These are phyloP conservation scores for Russula olivacea DNA, from an alignment of 768 basidiomycete species.

Conservation along the genomic window DNA sequence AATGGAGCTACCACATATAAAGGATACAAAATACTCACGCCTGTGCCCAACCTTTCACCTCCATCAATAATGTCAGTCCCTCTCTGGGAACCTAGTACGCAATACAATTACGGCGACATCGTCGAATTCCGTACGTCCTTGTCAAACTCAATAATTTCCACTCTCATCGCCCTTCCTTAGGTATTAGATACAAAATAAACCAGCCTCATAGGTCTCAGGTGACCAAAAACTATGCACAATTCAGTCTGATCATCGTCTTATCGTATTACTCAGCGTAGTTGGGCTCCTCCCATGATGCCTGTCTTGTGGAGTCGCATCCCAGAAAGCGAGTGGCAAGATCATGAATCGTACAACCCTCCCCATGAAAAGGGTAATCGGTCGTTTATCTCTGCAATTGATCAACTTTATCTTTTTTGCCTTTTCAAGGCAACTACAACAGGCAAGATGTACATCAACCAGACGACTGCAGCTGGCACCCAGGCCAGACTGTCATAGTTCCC, in stretches of 20 bases:
- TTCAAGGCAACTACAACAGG: slow-evolving; percentile 8
- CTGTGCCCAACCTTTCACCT: neutral
- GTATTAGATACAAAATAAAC: slow-evolving; percentile 58
- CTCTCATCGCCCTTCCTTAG: slow-evolving; percentile 31
- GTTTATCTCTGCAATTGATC: neutral
- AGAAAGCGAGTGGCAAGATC: slow-evolving; percentile 27
- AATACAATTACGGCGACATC: slow-evolving; percentile 48
- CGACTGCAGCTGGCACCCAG: slow-evolving; percentile 28
- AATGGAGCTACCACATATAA: neutral
- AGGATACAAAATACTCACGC: neutral
- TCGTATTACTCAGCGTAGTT: slow-evolving; percentile 45
- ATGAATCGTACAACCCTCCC: slow-evolving; percentile 14
- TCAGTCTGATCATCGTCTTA: neutral
- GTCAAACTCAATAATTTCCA: slow-evolving; percentile 5
- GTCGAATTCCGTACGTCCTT: slow-evolving; percentile 45
- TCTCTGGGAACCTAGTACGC: slow-evolving; percentile 57
- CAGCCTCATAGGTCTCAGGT: slow-evolving; percentile 69
- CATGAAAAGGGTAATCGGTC: slow-evolving; percentile 22
- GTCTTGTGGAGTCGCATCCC: slow-evolving; percentile 60
- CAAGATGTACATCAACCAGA: slow-evolving; percentile 22
- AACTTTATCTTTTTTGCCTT: neutral
- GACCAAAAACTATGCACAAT: slow-evolving; percentile 10
- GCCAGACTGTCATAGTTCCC: slow-evolving; percentile 31
- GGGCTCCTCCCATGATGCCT: slow-evolving; percentile 57
- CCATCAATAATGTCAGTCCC: slow-evolving; percentile 35